Evolutionary conservation across 2,329 filamentous ascomycete genomes (phyloP), one percentile per base, ranked within the genome.

Genomic region (Penicillium sp.): DNA sequence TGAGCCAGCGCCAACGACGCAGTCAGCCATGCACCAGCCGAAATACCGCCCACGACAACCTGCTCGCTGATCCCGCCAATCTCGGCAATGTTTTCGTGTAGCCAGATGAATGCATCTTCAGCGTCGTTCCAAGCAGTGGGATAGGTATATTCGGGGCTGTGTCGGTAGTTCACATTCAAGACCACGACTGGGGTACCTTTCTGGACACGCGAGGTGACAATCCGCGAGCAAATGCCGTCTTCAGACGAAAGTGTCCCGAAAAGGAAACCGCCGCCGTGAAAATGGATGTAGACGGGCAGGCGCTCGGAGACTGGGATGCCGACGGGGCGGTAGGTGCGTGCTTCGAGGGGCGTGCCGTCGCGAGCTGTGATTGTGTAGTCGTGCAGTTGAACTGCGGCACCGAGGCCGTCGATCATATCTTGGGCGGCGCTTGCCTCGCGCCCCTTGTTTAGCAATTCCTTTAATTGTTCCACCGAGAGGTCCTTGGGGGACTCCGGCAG

Each of bases 211-310:
- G 61, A 55, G 13, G 78, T 66, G 0, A 82, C 80, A 10, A 84
- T 77, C 0, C 76, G 73, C 0, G 79, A 70, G 60, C 83, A 86
- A 1, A 72, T 74, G 0, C 79, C 78, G 53, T 86, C 83, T 59
- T 87, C 84, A 0, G 79, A 79, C 1, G 68, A 62, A 2, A 86
- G 64, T 0, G 79, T 82, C 2, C 85, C 85, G n/a, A 82, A 81
- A 9, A 84, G 62, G 57, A 82, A 87, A 0, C 82, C 83, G 3
- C 83, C 83, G 4, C 84, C 83, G 60, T 85, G 83, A 1, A 84
- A 68, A 60, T 82, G 79, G 21, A 82, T 68, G 54, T 80, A 82
- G 0, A 84, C 69, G 0, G 83, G 83, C 0, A 85, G 72, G 12
- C 42, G 60, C 38, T 70, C 45, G 2, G 67, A 63, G 1, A 66